These are phyloP conservation scores for Rhodotorula taiwanensis DNA, from an alignment of 768 basidiomycete genomes.

Conservation along the genomic window DNA sequence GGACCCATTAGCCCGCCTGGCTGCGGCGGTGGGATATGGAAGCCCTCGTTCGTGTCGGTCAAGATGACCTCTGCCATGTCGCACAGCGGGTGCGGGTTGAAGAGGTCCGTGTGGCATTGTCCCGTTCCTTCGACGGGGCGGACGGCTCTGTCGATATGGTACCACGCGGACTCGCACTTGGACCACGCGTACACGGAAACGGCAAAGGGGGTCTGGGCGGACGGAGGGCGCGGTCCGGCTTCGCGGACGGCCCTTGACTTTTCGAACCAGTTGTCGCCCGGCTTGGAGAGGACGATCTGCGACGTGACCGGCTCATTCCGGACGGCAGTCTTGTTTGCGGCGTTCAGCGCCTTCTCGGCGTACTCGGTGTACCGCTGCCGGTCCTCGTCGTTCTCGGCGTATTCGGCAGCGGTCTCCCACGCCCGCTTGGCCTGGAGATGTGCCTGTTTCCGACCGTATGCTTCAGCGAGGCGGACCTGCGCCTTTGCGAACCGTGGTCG, in stretches of 20 bases:
- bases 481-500: conserved; percentile 3
- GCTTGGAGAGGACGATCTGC: too few relatives aligned
- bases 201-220: too few relatives aligned
- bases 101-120: neutral
- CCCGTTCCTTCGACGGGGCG: too few relatives aligned
- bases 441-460: neutral
- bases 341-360: neutral
- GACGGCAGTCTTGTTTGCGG: neutral
- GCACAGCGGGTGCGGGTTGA: neutral
- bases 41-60: neutral
- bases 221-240: too few relatives aligned
- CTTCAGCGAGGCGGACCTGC: neutral
- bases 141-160: neutral
- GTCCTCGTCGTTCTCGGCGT: neutral
- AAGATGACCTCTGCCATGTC: neutral
- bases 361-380: neutral
- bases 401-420: neutral
- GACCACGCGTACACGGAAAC: neutral
- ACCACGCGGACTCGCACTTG: neutral
- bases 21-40: neutral
- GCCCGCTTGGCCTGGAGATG: neutral
- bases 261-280: neutral
- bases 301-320: neutral
- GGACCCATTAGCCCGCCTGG: neutral
- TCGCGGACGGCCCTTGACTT: too few relatives aligned